These are phyloP conservation scores for Penicillium mononematosum DNA, from an alignment of 495 filamentous ascomycete genomes.

Conservation along the genomic window DNA sequence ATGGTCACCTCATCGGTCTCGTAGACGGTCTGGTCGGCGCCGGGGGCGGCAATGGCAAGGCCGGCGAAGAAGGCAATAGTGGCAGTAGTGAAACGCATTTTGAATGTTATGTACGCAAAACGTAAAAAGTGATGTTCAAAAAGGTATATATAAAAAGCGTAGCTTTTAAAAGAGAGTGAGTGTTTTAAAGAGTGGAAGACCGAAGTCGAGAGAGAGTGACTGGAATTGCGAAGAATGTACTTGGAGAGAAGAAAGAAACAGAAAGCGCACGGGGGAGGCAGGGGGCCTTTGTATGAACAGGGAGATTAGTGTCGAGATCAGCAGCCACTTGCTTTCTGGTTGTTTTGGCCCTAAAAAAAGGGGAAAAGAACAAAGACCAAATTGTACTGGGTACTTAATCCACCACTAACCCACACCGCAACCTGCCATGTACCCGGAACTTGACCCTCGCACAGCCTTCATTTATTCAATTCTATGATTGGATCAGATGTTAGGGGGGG, in stretches of 20 bases:
- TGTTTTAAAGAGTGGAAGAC: conserved; percentile 56
- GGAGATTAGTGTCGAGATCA: conserved; percentile 48
- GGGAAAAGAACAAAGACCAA: not conserved
- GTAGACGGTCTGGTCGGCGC: conserved; percentile 49
- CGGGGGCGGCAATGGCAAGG: conserved; percentile 42
- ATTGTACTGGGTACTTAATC: conserved; percentile 9
- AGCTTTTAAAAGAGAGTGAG: conserved; percentile 45
- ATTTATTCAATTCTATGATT: conserved; percentile 3
- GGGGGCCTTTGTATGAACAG: conserved; percentile 46
- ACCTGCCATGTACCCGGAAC: conserved; percentile 5
- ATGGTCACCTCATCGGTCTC: conserved; percentile 54
- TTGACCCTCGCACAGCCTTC: conserved; percentile 1
- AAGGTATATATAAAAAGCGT: conserved; percentile 22
- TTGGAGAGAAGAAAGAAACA: conserved; percentile 39
- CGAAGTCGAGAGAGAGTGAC: conserved; percentile 51
- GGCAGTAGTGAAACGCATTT: conserved; percentile 56
- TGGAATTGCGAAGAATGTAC: conserved; percentile 40
- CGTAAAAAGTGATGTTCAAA: conserved; percentile 39
- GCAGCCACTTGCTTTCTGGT: conserved; percentile 6
- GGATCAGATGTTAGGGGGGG: not conserved
- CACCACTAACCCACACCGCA: conserved; percentile 11
- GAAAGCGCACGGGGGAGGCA: conserved; percentile 27
- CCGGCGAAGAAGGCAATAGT: conserved; percentile 52
- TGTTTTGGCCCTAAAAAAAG: conserved; percentile 9
- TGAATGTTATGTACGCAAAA: conserved; percentile 41